These are phyloP conservation scores for Bolboschoenoplectus hybrid DNA, from an alignment of 202 grass and related monocot species.

Conservation along the genomic window DNA sequence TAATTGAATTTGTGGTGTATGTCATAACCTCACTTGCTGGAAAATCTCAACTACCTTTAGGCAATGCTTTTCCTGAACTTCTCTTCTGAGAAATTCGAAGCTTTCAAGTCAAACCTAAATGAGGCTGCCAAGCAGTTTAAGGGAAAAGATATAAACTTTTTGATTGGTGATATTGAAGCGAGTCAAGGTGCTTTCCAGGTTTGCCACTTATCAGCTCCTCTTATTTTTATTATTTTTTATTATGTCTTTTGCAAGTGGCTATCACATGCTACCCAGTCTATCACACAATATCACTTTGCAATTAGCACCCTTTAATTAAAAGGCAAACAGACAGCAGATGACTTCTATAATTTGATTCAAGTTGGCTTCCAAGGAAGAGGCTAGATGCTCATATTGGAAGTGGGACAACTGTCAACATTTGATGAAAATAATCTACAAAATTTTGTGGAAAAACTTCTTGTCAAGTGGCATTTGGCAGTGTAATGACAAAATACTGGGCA, in stretches of 20 bases:
- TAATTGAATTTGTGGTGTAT: constrained; percentile 28
- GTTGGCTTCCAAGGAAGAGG: constrained; percentile 17
- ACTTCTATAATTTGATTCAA: neutral
- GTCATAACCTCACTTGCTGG: constrained; percentile 22
- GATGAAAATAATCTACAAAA: neutral
- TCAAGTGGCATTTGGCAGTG: constrained; percentile 48
- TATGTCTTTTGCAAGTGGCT: neutral
- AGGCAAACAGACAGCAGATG: neutral
- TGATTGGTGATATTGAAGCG: constrained; percentile 83
- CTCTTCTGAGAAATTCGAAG: constrained; percentile 59
- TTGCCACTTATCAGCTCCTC: constrained; percentile 9
- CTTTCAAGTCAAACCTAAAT: constrained; percentile 67
- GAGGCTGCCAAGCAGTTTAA: constrained; percentile 65
- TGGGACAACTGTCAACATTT: constrained; percentile 5
- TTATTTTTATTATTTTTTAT: neutral
- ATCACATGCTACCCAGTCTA: neutral
- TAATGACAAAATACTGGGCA: constrained; percentile 56
- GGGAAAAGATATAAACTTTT: constrained; percentile 74
- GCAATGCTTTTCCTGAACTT: constrained; percentile 90
- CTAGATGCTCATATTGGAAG: neutral
- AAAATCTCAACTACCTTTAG: constrained; percentile 46
- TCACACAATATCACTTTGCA: constrained; percentile 17
- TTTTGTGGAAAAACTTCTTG: neutral
- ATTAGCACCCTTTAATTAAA: constrained; percentile 2
- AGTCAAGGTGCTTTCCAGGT: constrained; percentile 84